These are phyloP conservation scores for Talaromyces liani DNA, from an alignment of 495 filamentous ascomycete species.

Conservation along the genomic window DNA sequence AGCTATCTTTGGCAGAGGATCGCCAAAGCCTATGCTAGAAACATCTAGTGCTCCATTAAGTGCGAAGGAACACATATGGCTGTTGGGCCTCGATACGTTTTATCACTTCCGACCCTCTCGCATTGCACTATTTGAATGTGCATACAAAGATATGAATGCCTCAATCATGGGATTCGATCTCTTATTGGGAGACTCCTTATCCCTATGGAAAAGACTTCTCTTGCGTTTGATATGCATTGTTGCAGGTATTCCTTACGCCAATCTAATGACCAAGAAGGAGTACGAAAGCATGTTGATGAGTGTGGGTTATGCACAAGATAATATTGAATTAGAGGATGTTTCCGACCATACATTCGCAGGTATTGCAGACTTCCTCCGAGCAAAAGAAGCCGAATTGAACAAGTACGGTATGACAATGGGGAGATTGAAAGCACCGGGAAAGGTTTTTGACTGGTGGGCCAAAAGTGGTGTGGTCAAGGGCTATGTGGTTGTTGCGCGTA, in stretches of 20 bases:
- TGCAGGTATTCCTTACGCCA: constrained; percentile 25
- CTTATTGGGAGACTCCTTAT: constrained; percentile 16
- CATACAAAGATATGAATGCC: constrained; percentile 23
- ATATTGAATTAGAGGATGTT: constrained; percentile 36
- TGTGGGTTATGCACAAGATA: constrained; percentile 30
- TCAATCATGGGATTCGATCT: constrained; percentile 40
- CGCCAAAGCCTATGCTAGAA: not conserved
- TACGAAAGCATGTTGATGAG: constrained; percentile 44
- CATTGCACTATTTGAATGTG: constrained; percentile 27
- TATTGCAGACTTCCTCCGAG: constrained; percentile 25
- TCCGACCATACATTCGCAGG: constrained; percentile 35
- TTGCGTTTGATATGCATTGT: constrained; percentile 26
- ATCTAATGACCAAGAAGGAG: constrained; percentile 45
- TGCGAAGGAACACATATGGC: constrained; percentile 20
- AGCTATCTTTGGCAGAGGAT: constrained; percentile 7
- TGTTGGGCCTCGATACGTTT: constrained; percentile 42
- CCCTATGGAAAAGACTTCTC: constrained; percentile 17
- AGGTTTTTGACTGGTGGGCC: constrained; percentile 41
- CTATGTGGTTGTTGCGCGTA: too few species aligned
- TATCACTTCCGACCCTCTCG: constrained; percentile 46
- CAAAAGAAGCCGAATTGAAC: constrained; percentile 21
- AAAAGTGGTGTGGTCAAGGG: too few species aligned
- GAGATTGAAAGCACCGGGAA: constrained; percentile 24
- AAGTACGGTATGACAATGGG: constrained; percentile 31
- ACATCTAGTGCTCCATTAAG: not conserved